Conservation (phyloP, 176 grass and related monocot species). For the Oryza coarctata region DNA sequence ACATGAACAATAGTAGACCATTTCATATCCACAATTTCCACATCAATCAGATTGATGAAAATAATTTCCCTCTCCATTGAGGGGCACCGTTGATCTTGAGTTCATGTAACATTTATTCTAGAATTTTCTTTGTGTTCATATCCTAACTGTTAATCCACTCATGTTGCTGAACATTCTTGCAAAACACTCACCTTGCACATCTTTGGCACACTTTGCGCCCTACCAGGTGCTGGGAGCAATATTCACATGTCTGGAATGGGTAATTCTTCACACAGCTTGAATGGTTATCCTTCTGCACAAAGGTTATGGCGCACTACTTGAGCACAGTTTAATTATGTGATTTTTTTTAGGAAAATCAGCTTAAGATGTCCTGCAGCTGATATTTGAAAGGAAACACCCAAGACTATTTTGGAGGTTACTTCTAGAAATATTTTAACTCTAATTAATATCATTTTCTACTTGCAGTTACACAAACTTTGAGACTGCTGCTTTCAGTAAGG, state of each 20-base stretch:
- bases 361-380: conserved; percentile 17
- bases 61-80: not conserved
- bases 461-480: conserved; percentile 47
- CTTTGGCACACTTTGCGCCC: conserved; percentile 85
- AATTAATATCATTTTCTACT: conserved; percentile 26
- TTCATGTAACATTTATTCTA: not conserved
- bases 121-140: conserved; percentile 16
- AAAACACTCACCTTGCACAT: conserved; percentile 82
- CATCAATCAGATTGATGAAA: not conserved
- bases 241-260: conserved; percentile 90
- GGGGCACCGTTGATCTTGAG: not conserved
- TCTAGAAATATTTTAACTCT: conserved; percentile 22
- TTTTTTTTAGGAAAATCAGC: conserved; percentile 25
- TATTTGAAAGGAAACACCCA: conserved; percentile 15
- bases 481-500: conserved; percentile 41
- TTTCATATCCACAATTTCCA: conserved; percentile 9
- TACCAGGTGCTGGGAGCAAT: conserved; percentile 98
- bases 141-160: conserved; percentile 28
- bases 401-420: not conserved
- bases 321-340: conserved; percentile 63
- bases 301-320: conserved; percentile 92
- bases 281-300: conserved; percentile 96
- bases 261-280: conserved; percentile 93
- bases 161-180: conserved; percentile 50
- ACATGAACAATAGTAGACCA: not conserved